Percentiles rank a stretch among this genome's conserved stretches.
phyloP scores from a whole-genome alignment of 2,329 filamentous ascomycete genomes.

The Colletotrichum zoysiae region DNA sequence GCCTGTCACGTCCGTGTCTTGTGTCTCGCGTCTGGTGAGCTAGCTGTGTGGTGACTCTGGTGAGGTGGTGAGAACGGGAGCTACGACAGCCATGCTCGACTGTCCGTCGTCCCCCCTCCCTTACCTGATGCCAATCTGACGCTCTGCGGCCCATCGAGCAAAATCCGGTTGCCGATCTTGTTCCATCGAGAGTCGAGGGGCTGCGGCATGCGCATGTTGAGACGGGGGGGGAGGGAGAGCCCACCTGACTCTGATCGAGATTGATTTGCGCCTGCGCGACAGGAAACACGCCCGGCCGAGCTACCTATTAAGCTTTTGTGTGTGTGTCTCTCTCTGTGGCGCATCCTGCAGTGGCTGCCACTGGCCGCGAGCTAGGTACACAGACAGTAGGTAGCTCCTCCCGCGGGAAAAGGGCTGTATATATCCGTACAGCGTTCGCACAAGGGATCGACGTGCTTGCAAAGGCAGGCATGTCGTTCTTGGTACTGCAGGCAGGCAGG shows the following conservation, averaged over 20 bases:
- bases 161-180: not conserved
- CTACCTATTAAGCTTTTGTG: not conserved
- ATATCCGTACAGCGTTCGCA: too few species aligned
- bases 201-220: constrained; percentile 13
- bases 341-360: not conserved
- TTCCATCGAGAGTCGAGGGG: not conserved
- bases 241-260: constrained; percentile 12
- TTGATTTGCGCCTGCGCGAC: constrained; percentile 1
- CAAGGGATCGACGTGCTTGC: not conserved
- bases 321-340: not conserved
- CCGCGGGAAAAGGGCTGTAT: too few species aligned
- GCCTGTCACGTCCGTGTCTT: not conserved
- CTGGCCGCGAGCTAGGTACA: not conserved
- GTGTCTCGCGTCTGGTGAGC: not conserved
- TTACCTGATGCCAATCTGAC: constrained; percentile 18
- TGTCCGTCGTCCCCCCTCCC: not conserved
- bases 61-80: not conserved
- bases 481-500: not conserved
- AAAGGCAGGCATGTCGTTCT: not conserved
- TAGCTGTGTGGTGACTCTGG: not conserved
- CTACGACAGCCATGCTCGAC: not conserved
- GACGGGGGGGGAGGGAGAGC: not conserved
- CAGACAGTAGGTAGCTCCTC: too few species aligned
- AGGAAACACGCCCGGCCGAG: not conserved
- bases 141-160: constrained; percentile 13